Evolutionary conservation across 192 early-diverging fungal genomes (phyloP).

Genomic region (Allomyces arbusculus): DNA sequence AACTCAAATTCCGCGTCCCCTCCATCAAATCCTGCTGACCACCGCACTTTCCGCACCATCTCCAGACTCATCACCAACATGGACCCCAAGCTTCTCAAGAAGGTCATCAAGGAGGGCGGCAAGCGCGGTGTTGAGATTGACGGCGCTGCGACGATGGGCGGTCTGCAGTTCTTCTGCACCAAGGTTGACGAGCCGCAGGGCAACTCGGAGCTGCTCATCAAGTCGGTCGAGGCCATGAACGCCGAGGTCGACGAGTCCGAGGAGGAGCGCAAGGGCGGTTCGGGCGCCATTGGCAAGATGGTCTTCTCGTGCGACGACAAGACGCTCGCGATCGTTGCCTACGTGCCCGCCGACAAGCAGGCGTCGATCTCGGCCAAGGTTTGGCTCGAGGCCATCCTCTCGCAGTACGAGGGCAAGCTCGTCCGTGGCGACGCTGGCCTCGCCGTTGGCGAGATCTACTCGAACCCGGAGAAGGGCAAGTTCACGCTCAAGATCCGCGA

Average conservation of each 20-base stretch:
- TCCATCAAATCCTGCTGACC: not conserved
- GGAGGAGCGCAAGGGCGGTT: not conserved
- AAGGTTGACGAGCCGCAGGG: not conserved
- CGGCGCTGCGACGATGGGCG: not conserved
- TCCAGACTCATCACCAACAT: not conserved
- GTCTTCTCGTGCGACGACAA: not conserved
- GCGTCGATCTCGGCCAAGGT: not conserved
- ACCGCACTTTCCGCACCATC: not conserved
- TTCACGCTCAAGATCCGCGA: not conserved
- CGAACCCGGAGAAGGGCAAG: not conserved
- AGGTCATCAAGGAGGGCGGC: not conserved
- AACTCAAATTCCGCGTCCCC: not conserved
- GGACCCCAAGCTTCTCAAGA: not conserved
- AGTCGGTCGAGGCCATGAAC: conserved; percentile 1
- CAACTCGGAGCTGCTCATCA: not conserved
- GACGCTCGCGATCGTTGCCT: not conserved
- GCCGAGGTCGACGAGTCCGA: not conserved
- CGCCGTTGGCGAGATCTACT: not conserved
- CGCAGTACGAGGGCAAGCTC: not conserved
- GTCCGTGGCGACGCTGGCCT: not conserved
- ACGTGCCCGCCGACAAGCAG: not conserved
- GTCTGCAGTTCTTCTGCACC: not conserved
- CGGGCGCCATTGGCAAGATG: not conserved
- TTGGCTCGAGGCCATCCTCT: not conserved
- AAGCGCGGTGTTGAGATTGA: conserved; percentile 1